Conservation (phyloP, 2,329 filamentous ascomycete genomes). For the Plenodomus biglobosus region DNA sequence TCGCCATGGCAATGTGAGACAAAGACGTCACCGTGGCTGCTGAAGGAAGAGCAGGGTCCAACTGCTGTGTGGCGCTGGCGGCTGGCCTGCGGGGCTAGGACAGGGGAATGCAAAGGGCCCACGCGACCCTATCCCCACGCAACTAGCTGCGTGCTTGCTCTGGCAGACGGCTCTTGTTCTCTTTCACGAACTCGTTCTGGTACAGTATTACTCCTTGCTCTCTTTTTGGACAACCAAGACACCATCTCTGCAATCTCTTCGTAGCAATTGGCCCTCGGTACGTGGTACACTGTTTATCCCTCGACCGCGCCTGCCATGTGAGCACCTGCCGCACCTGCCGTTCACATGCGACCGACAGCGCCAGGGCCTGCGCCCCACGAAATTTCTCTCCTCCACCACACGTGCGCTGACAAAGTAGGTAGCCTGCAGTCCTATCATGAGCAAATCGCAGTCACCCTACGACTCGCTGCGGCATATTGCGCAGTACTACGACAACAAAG, state of each 20-base stretch:
- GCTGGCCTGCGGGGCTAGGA: conserved; percentile 14
- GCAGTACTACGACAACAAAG: conserved; percentile 73
- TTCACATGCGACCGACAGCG: conserved; percentile 11
- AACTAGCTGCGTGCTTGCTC: conserved; percentile 4
- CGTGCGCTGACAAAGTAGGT: neutral
- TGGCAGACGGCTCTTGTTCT: conserved; percentile 2
- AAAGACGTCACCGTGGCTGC: conserved; percentile 17
- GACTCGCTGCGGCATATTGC: conserved; percentile 61
- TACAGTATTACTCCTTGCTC: conserved; percentile 1
- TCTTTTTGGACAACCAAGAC: neutral
- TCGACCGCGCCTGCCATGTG: neutral
- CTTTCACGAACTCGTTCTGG: neutral
- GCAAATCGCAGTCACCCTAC: conserved; percentile 31
- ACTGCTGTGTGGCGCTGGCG: conserved; percentile 8
- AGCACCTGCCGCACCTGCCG: conserved; percentile 1
- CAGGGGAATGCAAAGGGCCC: conserved; percentile 14
- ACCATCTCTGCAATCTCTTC: neutral
- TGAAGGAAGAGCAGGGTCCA: conserved; percentile 6
- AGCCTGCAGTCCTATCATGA: conserved; percentile 15
- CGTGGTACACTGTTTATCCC: conserved; percentile 1
- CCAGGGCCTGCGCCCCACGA: neutral
- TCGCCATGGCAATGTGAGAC: neutral
- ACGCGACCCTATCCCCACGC: conserved; percentile 15
- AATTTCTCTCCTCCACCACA: conserved; percentile 1
- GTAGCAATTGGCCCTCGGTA: neutral